Conservation (phyloP, 441 rosid genomes). For the Geranium incanum region DNA sequence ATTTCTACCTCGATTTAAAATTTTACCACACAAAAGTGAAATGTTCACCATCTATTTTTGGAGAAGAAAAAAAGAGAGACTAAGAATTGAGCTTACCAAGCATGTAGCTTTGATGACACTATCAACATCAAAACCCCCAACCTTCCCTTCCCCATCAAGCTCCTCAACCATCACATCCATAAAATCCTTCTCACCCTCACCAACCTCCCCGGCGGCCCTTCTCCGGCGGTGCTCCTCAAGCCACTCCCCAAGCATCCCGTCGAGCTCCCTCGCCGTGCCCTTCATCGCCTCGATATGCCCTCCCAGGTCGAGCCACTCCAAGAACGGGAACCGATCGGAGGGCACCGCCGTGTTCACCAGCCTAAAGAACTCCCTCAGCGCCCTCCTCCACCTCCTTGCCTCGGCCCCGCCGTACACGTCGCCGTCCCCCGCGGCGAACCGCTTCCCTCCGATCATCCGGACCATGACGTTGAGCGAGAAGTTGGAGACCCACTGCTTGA, state of each 20-base stretch:
- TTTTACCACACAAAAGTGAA: too few species aligned
- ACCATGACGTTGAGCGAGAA: constrained; percentile 17
- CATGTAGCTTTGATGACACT: constrained; percentile 26
- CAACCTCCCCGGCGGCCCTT: constrained; percentile 15
- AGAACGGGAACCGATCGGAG: constrained; percentile 27
- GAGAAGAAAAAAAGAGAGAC: too few species aligned
- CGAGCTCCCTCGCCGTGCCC: constrained; percentile 18
- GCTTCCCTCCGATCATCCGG: constrained; percentile 1
- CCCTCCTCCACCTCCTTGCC: neutral
- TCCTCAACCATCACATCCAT: constrained; percentile 29
- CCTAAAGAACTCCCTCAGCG: neutral
- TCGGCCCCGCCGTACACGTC: neutral
- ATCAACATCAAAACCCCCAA: constrained; percentile 23
- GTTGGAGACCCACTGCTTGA: constrained; percentile 21
- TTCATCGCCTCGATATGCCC: constrained; percentile 49
- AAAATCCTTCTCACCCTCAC: constrained; percentile 23
- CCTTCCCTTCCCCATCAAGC: constrained; percentile 9
- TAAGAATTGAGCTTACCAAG: constrained; percentile 7
- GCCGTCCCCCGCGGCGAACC: neutral
- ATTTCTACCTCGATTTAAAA: neutral
- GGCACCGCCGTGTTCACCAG: neutral
- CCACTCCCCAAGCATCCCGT: neutral
- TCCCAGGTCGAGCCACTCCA: constrained; percentile 43
- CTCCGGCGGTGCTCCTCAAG: constrained; percentile 18
- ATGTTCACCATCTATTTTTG: neutral